A percentile compares a stretch with the other conserved stretches of the same genome.
These are phyloP conservation scores for Tillandsia fasciculata DNA, from an alignment of 176 grass and related monocot species.

Conservation along the genomic window DNA sequence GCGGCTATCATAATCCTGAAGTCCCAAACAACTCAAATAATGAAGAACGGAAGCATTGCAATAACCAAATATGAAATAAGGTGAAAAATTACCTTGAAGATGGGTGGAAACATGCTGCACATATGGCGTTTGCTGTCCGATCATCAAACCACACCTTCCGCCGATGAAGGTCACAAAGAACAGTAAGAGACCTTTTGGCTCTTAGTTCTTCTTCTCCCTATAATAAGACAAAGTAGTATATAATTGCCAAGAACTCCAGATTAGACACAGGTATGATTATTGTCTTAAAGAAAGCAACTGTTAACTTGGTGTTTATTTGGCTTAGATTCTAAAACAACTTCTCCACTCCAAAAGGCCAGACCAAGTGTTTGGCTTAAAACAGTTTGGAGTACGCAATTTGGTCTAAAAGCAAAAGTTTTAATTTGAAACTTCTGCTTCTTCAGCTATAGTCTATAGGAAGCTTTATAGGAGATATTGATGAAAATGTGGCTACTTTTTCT, in stretches of 20 bases:
- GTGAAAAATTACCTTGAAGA: slow-evolving; percentile 48
- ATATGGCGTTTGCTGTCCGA: slow-evolving; percentile 80
- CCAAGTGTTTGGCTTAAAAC: too few species aligned
- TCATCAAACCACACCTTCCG: slow-evolving; percentile 96
- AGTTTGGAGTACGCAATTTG: too few species aligned
- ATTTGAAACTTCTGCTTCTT: too few species aligned
- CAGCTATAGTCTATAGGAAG: too few species aligned
- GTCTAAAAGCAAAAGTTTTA: too few species aligned
- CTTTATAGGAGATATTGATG: too few species aligned
- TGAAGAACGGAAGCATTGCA: neutral
- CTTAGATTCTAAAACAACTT: too few species aligned
- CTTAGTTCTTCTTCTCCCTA: slow-evolving; percentile 75
- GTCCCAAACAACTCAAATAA: neutral
- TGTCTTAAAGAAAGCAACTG: neutral
- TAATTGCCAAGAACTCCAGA: neutral
- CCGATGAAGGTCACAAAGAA: slow-evolving; percentile 81
- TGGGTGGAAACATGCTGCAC: slow-evolving; percentile 81
- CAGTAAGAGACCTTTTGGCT: slow-evolving; percentile 83
- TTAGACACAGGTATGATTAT: neutral
- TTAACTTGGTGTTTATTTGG: too few species aligned
- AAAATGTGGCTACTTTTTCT: too few species aligned
- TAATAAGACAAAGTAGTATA: slow-evolving; percentile 3
- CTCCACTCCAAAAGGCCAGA: too few species aligned
- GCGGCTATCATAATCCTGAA: slow-evolving; percentile 78
- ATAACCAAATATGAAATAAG: slow-evolving; percentile 1